Base-by-base conservation (phyloP, 331 rosid genomes). In the Stylosanthes scabra region DNA sequence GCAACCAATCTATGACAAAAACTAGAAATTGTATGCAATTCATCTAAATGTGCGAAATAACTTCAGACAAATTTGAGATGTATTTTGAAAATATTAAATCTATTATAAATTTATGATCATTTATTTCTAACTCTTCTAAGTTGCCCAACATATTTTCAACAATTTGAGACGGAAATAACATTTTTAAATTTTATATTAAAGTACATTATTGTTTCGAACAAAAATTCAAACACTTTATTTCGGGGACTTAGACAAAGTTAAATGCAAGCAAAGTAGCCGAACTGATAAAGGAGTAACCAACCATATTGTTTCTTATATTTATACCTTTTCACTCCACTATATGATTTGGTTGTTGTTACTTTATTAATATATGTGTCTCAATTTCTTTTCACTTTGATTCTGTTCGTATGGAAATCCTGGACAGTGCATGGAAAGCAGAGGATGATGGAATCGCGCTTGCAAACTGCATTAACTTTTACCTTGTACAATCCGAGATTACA, bases 241-340 rank as follows among this genome's bases (percentile, higher is more conserved):
- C 11, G 96, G 97, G 78, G 75, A 94, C 83, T 84, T 94, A 25
- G 39, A 88, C 82, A 94, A 90, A 80, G 80, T n/a, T n/a, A n/a
- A n/a, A 3, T 94, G 96, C 96, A 97, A 85, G 16, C n/a, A n/a
- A 80, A 94, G 96, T 80, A 94, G 97, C 85, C 80, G 97, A 63
- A 94, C 96, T 7, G 97, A 94, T 77, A 94, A 94, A 90, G 99
- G 99, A 66, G 99, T 91, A 88, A 88, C 9, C 71, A 45, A 88
- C 9, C 71, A 41, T 51, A 60, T 68, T 79, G 42, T 59, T 75
- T 3, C 37, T 31, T 51, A 59, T 65, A 77, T 37, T 59, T 75
- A 41, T 55, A 16, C 63, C 11, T 31, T 63, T 37, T 60, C 16
- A 58, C 37, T 78, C 49, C 39, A 39, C 45, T 68, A 10, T 31